phyloP scores from a whole-genome alignment of 768 basidiomycete species.

The Tulasnella sp. region DNA sequence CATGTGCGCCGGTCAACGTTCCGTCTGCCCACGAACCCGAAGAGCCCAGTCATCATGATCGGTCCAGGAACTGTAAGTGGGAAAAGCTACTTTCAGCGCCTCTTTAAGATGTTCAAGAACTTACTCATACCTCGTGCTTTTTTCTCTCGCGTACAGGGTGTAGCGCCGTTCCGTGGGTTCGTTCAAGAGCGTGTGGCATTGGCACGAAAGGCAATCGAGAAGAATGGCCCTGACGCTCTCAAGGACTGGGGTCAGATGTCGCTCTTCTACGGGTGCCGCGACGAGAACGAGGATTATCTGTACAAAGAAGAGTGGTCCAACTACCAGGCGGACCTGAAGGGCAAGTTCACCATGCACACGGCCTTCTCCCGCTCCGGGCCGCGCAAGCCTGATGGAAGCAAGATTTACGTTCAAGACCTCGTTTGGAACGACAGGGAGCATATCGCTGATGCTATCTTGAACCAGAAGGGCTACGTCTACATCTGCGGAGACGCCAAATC shows the following conservation, averaged over 20 bases:
- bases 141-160: constrained; percentile 49
- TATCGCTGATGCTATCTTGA: constrained; percentile 79
- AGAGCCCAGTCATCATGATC: constrained; percentile 98
- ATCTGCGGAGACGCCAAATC: constrained; percentile 94
- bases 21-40: constrained; percentile 93
- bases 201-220: constrained; percentile 86
- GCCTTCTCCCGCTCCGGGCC: constrained; percentile 84
- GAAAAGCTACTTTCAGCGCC: neutral
- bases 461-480: constrained; percentile 94
- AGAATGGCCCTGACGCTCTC: constrained; percentile 88
- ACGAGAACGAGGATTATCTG: constrained; percentile 78
- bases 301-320: constrained; percentile 93
- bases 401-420: constrained; percentile 98
- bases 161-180: constrained; percentile 98
- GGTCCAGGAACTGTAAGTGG: constrained; percentile 89
- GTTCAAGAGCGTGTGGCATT: constrained; percentile 96
- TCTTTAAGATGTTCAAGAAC: constrained; percentile 2
- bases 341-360: constrained; percentile 79
- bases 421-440: constrained; percentile 78
- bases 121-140: no score
- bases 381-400: constrained; percentile 75
- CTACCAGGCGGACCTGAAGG: constrained; percentile 76
- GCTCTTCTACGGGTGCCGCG: constrained; percentile 94
- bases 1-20: constrained; percentile 96
- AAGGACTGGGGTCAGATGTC: constrained; percentile 92